phyloP scores from a whole-genome alignment of 345 rosid genomes.

The Alliaria petiolata region DNA sequence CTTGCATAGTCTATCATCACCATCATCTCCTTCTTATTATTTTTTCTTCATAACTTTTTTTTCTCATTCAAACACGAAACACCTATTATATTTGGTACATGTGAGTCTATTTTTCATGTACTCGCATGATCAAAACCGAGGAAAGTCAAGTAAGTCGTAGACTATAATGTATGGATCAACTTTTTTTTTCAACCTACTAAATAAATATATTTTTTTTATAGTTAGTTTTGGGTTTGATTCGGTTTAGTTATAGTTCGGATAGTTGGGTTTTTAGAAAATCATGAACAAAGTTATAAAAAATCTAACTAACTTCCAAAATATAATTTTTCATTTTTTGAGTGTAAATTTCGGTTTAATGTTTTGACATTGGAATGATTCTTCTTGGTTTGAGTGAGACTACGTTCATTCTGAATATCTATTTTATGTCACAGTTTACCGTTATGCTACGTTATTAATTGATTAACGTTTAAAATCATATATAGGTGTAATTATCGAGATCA shows the following conservation, averaged over 20 bases:
- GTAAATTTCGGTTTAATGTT: neutral
- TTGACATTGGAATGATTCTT: neutral
- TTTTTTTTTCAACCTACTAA: neutral
- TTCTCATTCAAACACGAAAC: neutral
- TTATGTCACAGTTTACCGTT: conserved; percentile 5
- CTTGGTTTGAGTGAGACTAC: neutral
- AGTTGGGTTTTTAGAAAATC: neutral
- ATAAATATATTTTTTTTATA: neutral
- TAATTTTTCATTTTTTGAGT: neutral
- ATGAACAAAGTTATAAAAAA: neutral
- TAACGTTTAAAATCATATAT: neutral
- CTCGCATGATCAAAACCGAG: no score
- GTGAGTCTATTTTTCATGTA: no score
- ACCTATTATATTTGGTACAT: neutral
- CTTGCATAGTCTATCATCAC: no score
- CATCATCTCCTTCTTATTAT: neutral
- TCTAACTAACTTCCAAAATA: neutral
- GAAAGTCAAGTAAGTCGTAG: neutral
- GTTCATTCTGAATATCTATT: neutral
- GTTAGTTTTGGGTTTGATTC: neutral
- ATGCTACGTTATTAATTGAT: neutral
- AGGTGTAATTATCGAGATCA: neutral
- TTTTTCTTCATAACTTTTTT: neutral
- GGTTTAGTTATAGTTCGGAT: neutral
- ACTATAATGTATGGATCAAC: neutral